A percentile compares a stretch with the other conserved stretches of the same genome.
Evolutionary conservation across 768 basidiomycete species (phyloP).

Genomic region (Termitomyces titanicus): DNA sequence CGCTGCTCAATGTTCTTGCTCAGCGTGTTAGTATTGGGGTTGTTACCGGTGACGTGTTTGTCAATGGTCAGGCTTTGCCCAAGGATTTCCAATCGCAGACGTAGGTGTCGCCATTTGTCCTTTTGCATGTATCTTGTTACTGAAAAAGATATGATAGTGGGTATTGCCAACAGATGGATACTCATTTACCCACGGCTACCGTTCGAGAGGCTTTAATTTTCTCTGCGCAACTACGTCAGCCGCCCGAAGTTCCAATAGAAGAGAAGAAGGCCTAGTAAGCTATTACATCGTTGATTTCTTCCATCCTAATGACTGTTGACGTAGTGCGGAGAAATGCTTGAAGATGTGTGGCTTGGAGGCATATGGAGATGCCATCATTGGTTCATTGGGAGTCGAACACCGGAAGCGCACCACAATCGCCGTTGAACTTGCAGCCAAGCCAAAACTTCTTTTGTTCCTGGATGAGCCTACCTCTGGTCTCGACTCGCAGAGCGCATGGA

Average conservation of each 20-base stretch:
- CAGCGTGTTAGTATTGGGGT: constrained; percentile 33
- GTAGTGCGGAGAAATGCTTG: constrained; percentile 11
- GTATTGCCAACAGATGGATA: constrained; percentile 86
- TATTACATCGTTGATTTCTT: background rate
- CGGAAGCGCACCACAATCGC: constrained; percentile 83
- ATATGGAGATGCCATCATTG: constrained; percentile 66
- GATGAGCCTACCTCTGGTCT: constrained; percentile 90
- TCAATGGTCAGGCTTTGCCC: constrained; percentile 39
- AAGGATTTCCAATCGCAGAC: constrained; percentile 49
- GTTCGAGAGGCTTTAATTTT: constrained; percentile 80
- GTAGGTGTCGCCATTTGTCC: constrained; percentile 15
- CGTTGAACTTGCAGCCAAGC: constrained; percentile 86
- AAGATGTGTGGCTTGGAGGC: constrained; percentile 63
- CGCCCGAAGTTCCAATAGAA: constrained; percentile 51
- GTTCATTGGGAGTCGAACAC: constrained; percentile 64
- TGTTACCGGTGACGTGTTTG: constrained; percentile 33
- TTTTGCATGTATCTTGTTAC: background rate
- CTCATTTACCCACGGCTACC: constrained; percentile 69
- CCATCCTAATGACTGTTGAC: background rate
- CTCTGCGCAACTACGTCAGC: constrained; percentile 79
- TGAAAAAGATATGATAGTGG: constrained; percentile 29
- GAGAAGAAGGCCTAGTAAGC: constrained; percentile 82
- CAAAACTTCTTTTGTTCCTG: constrained; percentile 76
- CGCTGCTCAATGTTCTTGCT: constrained; percentile 41
- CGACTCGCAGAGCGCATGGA: constrained; percentile 86